These are phyloP conservation scores for Aspergillus puulaauensis DNA, from an alignment of 2,329 filamentous ascomycete genomes.

Conservation along the genomic window DNA sequence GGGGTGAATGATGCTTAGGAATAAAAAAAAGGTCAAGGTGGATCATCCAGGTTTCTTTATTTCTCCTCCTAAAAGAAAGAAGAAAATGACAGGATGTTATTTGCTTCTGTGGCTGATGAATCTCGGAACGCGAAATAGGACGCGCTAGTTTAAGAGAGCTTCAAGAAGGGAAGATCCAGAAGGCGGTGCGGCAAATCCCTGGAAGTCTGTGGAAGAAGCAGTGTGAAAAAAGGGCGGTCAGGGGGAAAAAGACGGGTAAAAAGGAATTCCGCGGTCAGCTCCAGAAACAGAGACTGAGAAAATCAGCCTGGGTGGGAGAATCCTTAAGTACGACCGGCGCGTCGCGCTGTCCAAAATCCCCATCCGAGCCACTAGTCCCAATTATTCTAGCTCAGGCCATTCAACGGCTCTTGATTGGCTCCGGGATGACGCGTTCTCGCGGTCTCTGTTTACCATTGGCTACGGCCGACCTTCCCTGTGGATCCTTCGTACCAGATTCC, in stretches of 20 bases:
- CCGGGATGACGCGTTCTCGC: conserved; percentile 23
- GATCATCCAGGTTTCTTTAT: conserved; percentile 2
- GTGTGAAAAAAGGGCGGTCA: conserved; percentile 15
- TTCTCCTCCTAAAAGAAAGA: conserved; percentile 7
- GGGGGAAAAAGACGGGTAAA: conserved; percentile 12
- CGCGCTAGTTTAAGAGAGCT: conserved; percentile 17
- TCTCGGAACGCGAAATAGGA: conserved; percentile 22
- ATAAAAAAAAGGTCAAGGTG: conserved; percentile 6
- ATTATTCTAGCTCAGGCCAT: conserved; percentile 34
- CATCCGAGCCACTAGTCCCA: conserved; percentile 35
- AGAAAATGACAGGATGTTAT: conserved; percentile 8
- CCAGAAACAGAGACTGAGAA: conserved; percentile 39
- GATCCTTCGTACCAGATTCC: conserved; percentile 24
- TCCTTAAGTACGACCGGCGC: conserved; percentile 42
- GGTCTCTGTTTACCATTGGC: conserved; percentile 24
- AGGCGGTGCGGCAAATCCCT: conserved; percentile 5
- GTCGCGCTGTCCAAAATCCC: conserved; percentile 31
- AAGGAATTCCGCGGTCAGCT: conserved; percentile 28
- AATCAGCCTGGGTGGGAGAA: conserved; percentile 42
- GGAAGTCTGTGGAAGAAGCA: conserved; percentile 2
- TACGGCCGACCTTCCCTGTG: conserved; percentile 8
- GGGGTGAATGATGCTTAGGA: conserved; percentile 12
- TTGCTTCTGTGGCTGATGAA: conserved; percentile 18
- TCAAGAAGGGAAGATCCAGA: conserved; percentile 14
- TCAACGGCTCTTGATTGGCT: conserved; percentile 32